Evolutionary conservation across 306 rosid species (phyloP), one percentile per base, ranked within the genome.

Genomic region (Trichosanthes truncata): DNA sequence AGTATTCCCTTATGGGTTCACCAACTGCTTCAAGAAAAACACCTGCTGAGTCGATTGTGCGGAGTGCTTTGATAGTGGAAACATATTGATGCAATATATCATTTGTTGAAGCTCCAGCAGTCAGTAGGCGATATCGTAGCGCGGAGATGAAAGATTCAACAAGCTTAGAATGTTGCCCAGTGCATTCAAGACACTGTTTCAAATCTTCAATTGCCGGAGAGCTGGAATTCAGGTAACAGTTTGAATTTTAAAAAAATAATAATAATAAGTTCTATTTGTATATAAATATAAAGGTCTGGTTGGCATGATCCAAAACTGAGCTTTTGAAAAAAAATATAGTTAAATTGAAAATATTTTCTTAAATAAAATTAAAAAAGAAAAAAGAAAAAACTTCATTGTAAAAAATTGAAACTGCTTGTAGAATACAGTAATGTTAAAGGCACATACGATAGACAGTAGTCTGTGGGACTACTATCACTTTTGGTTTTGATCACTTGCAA

Each of bases 21-120:
- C 98, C 97, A 61, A 92, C 97, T 72, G 97, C 97, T 89, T 94
- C 98, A 73, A 92, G 97, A 83, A 94, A 94, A 85, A 94, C 95
- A 80, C 93, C 98, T 6, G 98, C 97, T 29, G 97, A 97, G 84
- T 94, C 97, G 84, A 94, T 92, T 75, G 93, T 92, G 82, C 97
- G 88, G 55, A 94, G 91, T 76, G 98, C 98, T 83, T 91, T 94
- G 49, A 92, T 92, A 15, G 98, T 92, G 4, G 98, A 94, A 85
- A 94, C 98, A 86, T 92, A 94, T 84, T 94, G 98, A 87, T 94
- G 98, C 85, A 94, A 80, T 85, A 94, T 94, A 85, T 94, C 98
- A 88, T 92, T 94, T 55, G 98, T 94, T 81, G 98, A 92, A 73
- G 98, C 98, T 26, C 98, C 97, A 40, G 98, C 98, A 81, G 97